Evolutionary conservation across 805 yeast species (phyloP).

Genomic region (Hanseniaspora opuntiae): DNA sequence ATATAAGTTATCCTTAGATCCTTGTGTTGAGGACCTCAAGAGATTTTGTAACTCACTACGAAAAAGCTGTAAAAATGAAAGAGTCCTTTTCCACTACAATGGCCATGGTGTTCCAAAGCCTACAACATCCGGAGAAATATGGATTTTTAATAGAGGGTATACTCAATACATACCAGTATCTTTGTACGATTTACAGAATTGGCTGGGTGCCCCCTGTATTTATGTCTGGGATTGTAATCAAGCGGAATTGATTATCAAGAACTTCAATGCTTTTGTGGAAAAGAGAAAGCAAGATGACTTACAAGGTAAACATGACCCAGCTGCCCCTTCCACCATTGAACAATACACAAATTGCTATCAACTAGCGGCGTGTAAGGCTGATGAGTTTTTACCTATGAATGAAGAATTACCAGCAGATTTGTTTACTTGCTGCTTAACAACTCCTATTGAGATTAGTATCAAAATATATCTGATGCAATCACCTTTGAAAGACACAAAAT

Average conservation of each 20-base stretch:
- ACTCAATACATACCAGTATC: conserved; percentile 96
- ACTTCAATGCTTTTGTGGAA: conserved; percentile 79
- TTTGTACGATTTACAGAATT: conserved; percentile 83
- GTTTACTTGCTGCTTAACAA: conserved; percentile 86
- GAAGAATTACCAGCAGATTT: conserved; percentile 93
- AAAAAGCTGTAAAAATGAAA: conserved; percentile 82
- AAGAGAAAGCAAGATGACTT: conserved; percentile 79
- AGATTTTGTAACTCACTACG: conserved; percentile 79
- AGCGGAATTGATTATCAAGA: conserved; percentile 84
- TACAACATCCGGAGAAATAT: conserved; percentile 87
- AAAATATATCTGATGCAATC: conserved; percentile 83
- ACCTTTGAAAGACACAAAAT: conserved; percentile 39
- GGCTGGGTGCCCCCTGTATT: conserved; percentile 96
- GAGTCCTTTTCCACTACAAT: conserved; percentile 85
- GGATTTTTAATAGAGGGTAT: conserved; percentile 95
- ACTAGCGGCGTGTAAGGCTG: conserved; percentile 78
- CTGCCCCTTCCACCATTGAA: conserved; percentile 32
- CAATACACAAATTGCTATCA: conserved; percentile 77
- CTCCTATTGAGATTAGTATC: conserved; percentile 88
- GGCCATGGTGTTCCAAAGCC: conserved; percentile 99
- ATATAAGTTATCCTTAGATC: conserved; percentile 83
- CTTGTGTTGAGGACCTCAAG: conserved; percentile 89
- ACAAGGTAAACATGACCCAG: conserved; percentile 35
- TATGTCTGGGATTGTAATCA: conserved; percentile 89
- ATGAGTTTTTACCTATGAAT: conserved; percentile 79